These are phyloP conservation scores for Fomes fomentarius DNA, from an alignment of 1,284 basidiomycete species.

Conservation along the genomic window DNA sequence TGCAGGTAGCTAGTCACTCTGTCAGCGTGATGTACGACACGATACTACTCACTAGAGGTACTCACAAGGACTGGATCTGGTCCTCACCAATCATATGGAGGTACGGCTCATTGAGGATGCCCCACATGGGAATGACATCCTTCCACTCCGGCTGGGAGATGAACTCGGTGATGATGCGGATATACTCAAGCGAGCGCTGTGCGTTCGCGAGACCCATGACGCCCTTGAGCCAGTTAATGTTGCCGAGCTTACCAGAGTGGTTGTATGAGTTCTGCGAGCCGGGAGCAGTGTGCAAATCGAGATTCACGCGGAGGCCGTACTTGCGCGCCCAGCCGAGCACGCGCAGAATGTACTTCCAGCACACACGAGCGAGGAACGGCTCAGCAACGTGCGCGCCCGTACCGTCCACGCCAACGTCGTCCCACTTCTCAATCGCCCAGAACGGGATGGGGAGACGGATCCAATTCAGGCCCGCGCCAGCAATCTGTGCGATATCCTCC, in stretches of 20 bases:
- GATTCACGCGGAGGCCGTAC: slow-evolving; percentile 84
- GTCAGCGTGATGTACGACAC: slow-evolving; percentile 36
- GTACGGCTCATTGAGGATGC: slow-evolving; percentile 46
- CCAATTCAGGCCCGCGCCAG: slow-evolving; percentile 71
- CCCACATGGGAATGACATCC: slow-evolving; percentile 52
- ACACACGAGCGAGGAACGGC: slow-evolving; percentile 37
- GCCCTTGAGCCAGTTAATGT: slow-evolving; percentile 62
- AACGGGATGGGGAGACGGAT: slow-evolving; percentile 77
- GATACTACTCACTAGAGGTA: not conserved
- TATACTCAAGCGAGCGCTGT: slow-evolving; percentile 58
- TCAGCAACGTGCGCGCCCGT: slow-evolving; percentile 30
- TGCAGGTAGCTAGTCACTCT: slow-evolving; percentile 54
- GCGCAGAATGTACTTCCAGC: slow-evolving; percentile 67
- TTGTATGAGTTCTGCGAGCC: slow-evolving; percentile 75
- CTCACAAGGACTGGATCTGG: slow-evolving; percentile 40
- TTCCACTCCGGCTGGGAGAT: slow-evolving; percentile 56
- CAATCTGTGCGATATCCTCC: slow-evolving; percentile 37
- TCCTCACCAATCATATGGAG: slow-evolving; percentile 41
- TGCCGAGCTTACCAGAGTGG: slow-evolving; percentile 51
- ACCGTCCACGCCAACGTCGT: slow-evolving; percentile 38
- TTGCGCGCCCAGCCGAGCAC: slow-evolving; percentile 84
- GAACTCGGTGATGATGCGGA: slow-evolving; percentile 61
- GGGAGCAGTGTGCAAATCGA: slow-evolving; percentile 85
- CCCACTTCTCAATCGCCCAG: slow-evolving; percentile 76
- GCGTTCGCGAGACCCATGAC: slow-evolving; percentile 67